Conservation (phyloP, 495 filamentous ascomycete species). For the Podospora sp. region DNA sequence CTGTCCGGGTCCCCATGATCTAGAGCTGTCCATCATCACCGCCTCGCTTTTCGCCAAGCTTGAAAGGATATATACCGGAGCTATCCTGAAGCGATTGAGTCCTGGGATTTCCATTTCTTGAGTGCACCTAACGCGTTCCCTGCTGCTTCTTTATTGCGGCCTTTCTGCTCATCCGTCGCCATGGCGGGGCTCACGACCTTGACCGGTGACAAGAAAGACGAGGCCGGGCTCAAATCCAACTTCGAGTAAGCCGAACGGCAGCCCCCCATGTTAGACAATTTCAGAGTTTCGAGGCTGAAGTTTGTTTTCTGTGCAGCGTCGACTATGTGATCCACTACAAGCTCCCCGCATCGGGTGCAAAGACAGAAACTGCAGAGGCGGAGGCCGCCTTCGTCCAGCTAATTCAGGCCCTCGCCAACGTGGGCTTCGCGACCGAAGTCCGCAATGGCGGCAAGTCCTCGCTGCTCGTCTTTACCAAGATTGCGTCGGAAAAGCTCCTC, state of each 20-base stretch:
- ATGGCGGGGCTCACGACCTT: constrained; percentile 42
- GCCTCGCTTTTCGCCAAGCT: background rate
- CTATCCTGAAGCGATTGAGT: background rate
- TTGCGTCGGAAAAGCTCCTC: constrained; percentile 67
- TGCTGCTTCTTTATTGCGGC: background rate
- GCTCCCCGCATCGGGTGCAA: constrained; percentile 65
- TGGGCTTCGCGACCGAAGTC: constrained; percentile 84
- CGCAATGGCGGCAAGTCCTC: constrained; percentile 77
- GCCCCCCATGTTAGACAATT: constrained; percentile 11
- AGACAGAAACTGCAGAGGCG: constrained; percentile 66
- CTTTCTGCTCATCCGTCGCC: background rate
- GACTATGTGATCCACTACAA: constrained; percentile 92
- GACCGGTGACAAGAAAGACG: constrained; percentile 31
- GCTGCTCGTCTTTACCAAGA: constrained; percentile 80
- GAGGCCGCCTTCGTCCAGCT: constrained; percentile 74
- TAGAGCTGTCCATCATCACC: background rate
- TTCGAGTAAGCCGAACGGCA: constrained; percentile 28
- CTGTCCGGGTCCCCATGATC: background rate
- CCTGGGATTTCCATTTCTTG: background rate
- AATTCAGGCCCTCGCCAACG: constrained; percentile 66
- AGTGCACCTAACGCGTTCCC: background rate
- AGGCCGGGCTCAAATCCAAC: constrained; percentile 40
- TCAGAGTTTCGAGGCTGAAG: constrained; percentile 24
- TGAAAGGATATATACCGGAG: background rate
- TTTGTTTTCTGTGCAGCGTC: constrained; percentile 53